Evolutionary conservation across 768 basidiomycete species (phyloP), one percentile per base, ranked within the genome.

Genomic region (Cystobasidium tubakii): DNA sequence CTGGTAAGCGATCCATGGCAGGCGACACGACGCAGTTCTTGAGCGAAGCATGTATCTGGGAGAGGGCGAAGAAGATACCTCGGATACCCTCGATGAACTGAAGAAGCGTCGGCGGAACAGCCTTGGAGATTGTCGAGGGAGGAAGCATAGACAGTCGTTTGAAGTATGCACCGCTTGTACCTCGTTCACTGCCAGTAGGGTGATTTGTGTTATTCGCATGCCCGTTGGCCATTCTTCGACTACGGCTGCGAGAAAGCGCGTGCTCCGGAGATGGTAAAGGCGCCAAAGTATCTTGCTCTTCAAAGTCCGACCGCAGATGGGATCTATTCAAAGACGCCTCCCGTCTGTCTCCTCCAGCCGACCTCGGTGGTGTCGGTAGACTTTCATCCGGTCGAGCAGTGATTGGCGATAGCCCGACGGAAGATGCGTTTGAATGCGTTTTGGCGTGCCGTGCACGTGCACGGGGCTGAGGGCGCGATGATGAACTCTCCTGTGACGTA

Each of bases 111-210:
- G 84, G 82, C 0, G 94, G 90, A 10, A 96, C 85, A 23, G 87
- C 84, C 76, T 85, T 86, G 23, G 87, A 85, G 36, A 87, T 84
- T 9, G 84, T 82, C 36, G 86, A 85, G 0, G 84, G 82, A 0
- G 89, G 89, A 3, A 92, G 82, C 36, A 88, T 87, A 1, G 92
- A 92, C 27, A 95, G 84, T n/a, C 93, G 88, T 43, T 89, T 88
- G 82, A 99, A 99, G 82, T 99, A 98, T 0, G 91, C 90, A 78
- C 92, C 90, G 27, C 90, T 87, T 79, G 94, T 91, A 15, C 42
- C 66, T 1, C 66, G 66, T 27, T 67, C 66, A 17, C 63, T 42
- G 25, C 63, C 63, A 79, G 78, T 79, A 33, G 75, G 82, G 66
- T 76, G 76, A 79, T 66, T 79, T 78, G 25, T 83, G 83, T 66